Evolutionary conservation across 352 stramenopile species (phyloP).

Genomic region (Pythium volutum): DNA sequence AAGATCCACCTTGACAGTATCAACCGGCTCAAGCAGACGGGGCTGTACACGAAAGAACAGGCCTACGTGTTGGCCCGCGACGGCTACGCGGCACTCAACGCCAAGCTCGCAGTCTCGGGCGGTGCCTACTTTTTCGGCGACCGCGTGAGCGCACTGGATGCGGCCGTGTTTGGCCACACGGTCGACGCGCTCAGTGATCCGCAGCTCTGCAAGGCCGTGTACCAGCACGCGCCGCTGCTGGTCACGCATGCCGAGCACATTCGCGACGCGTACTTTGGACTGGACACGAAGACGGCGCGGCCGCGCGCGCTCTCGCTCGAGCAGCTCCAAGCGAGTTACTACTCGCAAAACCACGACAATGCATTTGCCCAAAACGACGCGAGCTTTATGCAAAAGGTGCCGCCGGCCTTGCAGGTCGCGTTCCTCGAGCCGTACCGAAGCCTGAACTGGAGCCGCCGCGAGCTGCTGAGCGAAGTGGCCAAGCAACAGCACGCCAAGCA

Average conservation of each 20-base stretch:
- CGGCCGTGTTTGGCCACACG: constrained; percentile 79
- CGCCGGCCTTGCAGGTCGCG: constrained; percentile 46
- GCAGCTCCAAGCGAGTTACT: constrained; percentile 37
- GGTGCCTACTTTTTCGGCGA: constrained; percentile 71
- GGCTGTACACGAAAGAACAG: constrained; percentile 71
- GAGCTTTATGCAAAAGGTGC: constrained; percentile 75
- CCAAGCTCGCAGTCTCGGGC: constrained; percentile 60
- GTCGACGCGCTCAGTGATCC: constrained; percentile 74
- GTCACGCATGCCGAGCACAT: constrained; percentile 70
- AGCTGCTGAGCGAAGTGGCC: constrained; percentile 50
- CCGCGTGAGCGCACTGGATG: constrained; percentile 65
- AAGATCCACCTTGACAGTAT: constrained; percentile 79
- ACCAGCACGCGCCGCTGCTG: constrained; percentile 73
- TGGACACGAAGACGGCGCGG: constrained; percentile 18
- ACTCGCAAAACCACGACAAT: constrained; percentile 77
- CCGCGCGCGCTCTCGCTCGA: constrained; percentile 26
- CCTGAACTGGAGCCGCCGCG: constrained; percentile 80
- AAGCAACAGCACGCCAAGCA: constrained; percentile 39
- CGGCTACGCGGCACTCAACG: constrained; percentile 82
- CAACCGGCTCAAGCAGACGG: constrained; percentile 47
- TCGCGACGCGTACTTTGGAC: constrained; percentile 70
- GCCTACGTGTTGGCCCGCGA: constrained; percentile 81
- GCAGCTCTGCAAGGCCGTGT: constrained; percentile 63
- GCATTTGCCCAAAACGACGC: constrained; percentile 48
- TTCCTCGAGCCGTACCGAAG: constrained; percentile 82